phyloP scores from a whole-genome alignment of 768 basidiomycete genomes.

The Suillus americanus region DNA sequence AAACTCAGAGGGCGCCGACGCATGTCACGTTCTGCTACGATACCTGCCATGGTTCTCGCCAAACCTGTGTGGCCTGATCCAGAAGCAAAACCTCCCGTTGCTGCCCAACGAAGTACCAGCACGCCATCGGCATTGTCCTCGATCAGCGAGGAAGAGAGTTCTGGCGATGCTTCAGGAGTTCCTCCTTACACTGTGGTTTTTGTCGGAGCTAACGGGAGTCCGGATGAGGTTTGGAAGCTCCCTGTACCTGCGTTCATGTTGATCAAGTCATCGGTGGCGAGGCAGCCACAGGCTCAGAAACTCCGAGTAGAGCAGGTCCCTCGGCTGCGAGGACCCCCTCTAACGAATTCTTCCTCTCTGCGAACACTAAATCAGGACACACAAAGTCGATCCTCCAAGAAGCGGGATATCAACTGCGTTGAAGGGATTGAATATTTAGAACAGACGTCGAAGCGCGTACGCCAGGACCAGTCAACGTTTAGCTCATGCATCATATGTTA shows the following conservation, averaged over 20 bases:
- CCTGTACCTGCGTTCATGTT: neutral
- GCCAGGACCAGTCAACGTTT: neutral
- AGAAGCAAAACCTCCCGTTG: neutral
- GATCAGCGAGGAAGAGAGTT: neutral
- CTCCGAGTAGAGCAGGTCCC: neutral
- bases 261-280: constrained; percentile 2
- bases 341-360: neutral
- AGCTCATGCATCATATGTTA: constrained; percentile 5
- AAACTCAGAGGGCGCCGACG: neutral
- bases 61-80: neutral
- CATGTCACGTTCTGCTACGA: neutral
- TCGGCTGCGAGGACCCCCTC: constrained; percentile 2
- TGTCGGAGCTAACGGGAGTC: constrained; percentile 1
- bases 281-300: constrained; percentile 4
- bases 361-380: neutral
- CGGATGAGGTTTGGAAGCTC: constrained; percentile 3
- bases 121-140: neutral
- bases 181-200: constrained; percentile 1
- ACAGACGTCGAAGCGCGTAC: neutral
- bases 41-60: neutral
- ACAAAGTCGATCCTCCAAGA: neutral
- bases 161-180: neutral
- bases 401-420: neutral
- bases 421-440: neutral
- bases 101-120: neutral